Conservation (phyloP, 176 grass and related monocot genomes). For the Triticum urartu region DNA sequence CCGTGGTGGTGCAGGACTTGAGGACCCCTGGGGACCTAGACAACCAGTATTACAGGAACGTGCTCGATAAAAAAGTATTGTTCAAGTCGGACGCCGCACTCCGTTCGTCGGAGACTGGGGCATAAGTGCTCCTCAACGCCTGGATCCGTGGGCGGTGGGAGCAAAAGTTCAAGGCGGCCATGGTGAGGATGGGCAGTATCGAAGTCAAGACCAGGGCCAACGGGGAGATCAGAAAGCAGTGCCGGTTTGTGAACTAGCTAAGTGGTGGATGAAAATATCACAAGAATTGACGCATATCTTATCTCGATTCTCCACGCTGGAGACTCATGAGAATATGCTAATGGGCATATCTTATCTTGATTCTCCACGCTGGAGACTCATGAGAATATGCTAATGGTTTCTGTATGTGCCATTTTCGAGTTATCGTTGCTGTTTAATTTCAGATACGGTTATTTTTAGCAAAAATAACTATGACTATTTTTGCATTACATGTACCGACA, state of each 20-base stretch:
- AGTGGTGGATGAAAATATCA: no score
- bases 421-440: no score
- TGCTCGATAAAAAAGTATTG: background rate
- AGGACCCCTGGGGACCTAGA: slow-evolving; percentile 16
- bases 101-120: background rate
- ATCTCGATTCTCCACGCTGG: background rate
- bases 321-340: background rate
- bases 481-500: no score
- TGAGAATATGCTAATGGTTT: background rate
- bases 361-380: background rate
- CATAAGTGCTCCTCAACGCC: background rate
- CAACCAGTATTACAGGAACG: slow-evolving; percentile 37
- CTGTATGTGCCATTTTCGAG: no score
- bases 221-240: slow-evolving; percentile 19
- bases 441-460: no score
- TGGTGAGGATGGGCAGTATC: slow-evolving; percentile 22
- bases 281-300: background rate
- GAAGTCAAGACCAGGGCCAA: background rate
- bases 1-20: background rate
- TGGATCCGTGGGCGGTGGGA: background rate
- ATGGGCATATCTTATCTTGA: background rate
- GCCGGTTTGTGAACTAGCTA: background rate
- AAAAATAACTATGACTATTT: no score
- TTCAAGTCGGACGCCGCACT: slow-evolving; percentile 34
- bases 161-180: slow-evolving; percentile 4